Evolutionary conservation across 805 yeast genomes (phyloP).

Genomic region (Metschnikowia arizonensis): DNA sequence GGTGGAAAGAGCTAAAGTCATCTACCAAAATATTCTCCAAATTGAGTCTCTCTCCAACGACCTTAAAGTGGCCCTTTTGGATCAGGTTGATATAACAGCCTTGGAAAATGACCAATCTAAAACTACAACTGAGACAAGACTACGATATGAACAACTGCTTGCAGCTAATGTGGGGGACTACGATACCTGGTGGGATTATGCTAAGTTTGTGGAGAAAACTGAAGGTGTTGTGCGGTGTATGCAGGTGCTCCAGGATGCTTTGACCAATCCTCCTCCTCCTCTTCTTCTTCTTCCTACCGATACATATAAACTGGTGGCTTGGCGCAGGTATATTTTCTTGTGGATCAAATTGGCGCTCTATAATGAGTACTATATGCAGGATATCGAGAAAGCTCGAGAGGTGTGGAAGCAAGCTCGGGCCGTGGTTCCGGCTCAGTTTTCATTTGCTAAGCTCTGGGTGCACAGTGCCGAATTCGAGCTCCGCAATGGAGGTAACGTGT

Average conservation of each 20-base stretch:
- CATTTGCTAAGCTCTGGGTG: conserved; percentile 74
- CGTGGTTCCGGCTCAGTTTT: conserved; percentile 57
- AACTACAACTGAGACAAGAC: conserved; percentile 38
- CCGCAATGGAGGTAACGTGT: conserved; percentile 46
- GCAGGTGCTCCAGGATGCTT: conserved; percentile 43
- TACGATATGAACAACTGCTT: conserved; percentile 50
- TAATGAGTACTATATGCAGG: conserved; percentile 49
- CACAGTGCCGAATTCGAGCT: conserved; percentile 68
- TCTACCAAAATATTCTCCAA: conserved; percentile 50
- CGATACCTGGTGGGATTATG: conserved; percentile 80
- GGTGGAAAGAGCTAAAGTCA: conserved; percentile 56
- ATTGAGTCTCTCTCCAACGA: conserved; percentile 11
- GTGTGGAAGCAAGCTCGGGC: conserved; percentile 49
- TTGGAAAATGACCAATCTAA: neutral
- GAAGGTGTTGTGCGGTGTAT: conserved; percentile 24
- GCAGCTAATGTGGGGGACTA: conserved; percentile 50
- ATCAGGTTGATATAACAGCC: neutral
- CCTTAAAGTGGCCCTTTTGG: conserved; percentile 19
- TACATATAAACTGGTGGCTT: conserved; percentile 31
- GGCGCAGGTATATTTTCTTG: conserved; percentile 68
- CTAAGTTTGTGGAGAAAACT: conserved; percentile 47
- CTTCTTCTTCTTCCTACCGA: no score
- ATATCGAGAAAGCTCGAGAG: conserved; percentile 44
- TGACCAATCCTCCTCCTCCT: conserved; percentile 37
- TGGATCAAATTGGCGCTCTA: conserved; percentile 66